A percentile compares a stretch with the other conserved stretches of the same genome.
These are phyloP conservation scores for Metarhizium sp. DNA, from an alignment of 2,329 filamentous ascomycete genomes.

Conservation along the genomic window DNA sequence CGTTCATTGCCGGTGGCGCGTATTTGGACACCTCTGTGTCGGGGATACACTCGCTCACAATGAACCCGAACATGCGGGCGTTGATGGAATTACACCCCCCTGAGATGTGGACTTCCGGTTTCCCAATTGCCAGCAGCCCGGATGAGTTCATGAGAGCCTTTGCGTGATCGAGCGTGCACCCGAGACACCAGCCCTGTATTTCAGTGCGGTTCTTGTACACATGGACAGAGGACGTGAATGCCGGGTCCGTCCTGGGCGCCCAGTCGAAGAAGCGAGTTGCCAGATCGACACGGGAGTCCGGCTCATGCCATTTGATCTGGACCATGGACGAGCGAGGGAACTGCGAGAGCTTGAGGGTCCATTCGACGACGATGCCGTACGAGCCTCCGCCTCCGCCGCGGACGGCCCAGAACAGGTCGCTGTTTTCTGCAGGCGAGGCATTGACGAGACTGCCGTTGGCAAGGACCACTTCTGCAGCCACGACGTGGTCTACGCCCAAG, in stretches of 20 bases:
- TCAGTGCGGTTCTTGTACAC: not conserved
- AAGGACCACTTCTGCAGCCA: conserved; percentile 19
- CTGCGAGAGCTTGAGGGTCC: conserved; percentile 7
- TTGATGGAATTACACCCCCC: conserved; percentile 9
- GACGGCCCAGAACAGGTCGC: conserved; percentile 21
- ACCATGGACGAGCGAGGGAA: conserved; percentile 11
- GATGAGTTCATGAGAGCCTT: conserved; percentile 5
- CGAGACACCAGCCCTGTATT: conserved; percentile 8
- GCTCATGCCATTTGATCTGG: not conserved
- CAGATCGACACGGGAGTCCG: not conserved
- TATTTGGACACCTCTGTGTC: conserved; percentile 5
- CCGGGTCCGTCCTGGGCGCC: not conserved
- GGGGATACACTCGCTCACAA: conserved; percentile 5
- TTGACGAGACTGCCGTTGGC: conserved; percentile 6
- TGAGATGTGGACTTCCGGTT: conserved; percentile 4
- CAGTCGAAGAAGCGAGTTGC: conserved; percentile 8
- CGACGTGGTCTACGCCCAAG: conserved; percentile 18
- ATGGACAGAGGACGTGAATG: no score
- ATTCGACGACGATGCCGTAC: conserved; percentile 20
- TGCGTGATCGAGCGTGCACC: not conserved
- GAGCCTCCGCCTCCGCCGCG: conserved; percentile 22
- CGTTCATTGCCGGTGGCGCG: conserved; percentile 3
- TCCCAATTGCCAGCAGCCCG: conserved; percentile 6
- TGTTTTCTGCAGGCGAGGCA: conserved; percentile 13
- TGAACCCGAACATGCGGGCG: conserved; percentile 8